Conservation (phyloP, 2,329 filamentous ascomycete species). For the Trichophyton schoenleinii region DNA sequence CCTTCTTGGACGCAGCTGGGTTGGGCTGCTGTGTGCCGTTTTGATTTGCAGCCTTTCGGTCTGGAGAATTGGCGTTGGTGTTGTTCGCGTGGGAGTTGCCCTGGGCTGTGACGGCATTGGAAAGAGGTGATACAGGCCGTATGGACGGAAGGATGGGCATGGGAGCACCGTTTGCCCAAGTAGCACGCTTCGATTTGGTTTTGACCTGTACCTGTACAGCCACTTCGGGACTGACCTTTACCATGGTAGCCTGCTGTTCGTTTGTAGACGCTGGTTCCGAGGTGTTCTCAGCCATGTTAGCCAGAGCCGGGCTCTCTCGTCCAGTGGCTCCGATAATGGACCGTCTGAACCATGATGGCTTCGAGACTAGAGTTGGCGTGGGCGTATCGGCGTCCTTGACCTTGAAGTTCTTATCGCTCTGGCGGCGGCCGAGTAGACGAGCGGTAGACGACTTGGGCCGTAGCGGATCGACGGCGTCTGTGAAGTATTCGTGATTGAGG, state of each 20-base stretch:
- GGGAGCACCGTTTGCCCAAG: constrained; percentile 83
- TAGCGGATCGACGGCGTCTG: constrained; percentile 80
- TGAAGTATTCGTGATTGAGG: constrained; percentile 89
- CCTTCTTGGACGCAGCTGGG: constrained; percentile 70
- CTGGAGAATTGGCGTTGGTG: constrained; percentile 40
- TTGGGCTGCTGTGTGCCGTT: constrained; percentile 21
- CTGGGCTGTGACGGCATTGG: constrained; percentile 81
- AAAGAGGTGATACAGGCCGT: constrained; percentile 88
- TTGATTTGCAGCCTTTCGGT: constrained; percentile 7
- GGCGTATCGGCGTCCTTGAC: constrained; percentile 51
- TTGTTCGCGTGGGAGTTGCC: constrained; percentile 44
- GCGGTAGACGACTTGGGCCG: constrained; percentile 84
- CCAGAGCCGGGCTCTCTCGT: constrained; percentile 50
- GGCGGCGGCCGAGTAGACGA: constrained; percentile 73
- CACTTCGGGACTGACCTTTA: constrained; percentile 31
- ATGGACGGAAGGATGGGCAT: constrained; percentile 96
- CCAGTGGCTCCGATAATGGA: constrained; percentile 65
- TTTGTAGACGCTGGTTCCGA: constrained; percentile 11
- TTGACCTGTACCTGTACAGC: constrained; percentile 8
- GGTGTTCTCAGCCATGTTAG: constrained; percentile 31
- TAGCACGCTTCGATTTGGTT: constrained; percentile 63
- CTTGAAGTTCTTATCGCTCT: constrained; percentile 64
- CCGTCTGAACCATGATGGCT: constrained; percentile 94
- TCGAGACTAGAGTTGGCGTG: constrained; percentile 52
- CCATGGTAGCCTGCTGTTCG: constrained; percentile 30